These are phyloP conservation scores for Artemisia tridentata DNA, from an alignment of 129 eudicot genomes.

Conservation along the genomic window DNA sequence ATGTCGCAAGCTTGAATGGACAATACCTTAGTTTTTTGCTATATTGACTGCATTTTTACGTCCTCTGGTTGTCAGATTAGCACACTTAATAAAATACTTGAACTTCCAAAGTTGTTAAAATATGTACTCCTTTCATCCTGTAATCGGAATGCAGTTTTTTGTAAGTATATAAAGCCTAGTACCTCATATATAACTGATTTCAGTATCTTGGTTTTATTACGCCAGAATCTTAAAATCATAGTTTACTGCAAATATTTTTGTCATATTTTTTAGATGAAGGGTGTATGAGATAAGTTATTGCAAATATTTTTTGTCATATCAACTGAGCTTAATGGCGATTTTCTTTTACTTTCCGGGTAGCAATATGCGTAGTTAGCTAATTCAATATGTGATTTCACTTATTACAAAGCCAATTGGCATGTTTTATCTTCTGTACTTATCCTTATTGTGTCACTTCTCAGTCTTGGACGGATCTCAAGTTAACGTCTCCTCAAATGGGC, in stretches of 20 bases:
- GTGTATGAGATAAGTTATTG: too few relatives aligned
- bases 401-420: neutral
- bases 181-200: too few relatives aligned
- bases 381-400: neutral
- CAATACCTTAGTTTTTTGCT: neutral
- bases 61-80: neutral
- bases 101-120: neutral
- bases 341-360: neutral
- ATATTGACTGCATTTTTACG: too few relatives aligned
- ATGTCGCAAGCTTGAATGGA: neutral
- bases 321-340: too few relatives aligned
- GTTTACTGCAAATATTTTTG: too few relatives aligned
- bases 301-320: too few relatives aligned
- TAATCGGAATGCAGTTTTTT: too few relatives aligned
- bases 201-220: too few relatives aligned
- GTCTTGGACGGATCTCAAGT: conserved; percentile 92
- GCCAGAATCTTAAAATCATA: too few relatives aligned
- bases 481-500: conserved; percentile 88
- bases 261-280: too few relatives aligned
- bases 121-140: neutral
- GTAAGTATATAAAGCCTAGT: too few relatives aligned
- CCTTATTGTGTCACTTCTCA: conserved; percentile 29
- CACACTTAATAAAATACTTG: conserved; percentile 7
- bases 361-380: neutral
- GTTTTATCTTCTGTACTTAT: neutral